Evolutionary conservation across 768 basidiomycete species (phyloP).

Genomic region (Trametes maxima): DNA sequence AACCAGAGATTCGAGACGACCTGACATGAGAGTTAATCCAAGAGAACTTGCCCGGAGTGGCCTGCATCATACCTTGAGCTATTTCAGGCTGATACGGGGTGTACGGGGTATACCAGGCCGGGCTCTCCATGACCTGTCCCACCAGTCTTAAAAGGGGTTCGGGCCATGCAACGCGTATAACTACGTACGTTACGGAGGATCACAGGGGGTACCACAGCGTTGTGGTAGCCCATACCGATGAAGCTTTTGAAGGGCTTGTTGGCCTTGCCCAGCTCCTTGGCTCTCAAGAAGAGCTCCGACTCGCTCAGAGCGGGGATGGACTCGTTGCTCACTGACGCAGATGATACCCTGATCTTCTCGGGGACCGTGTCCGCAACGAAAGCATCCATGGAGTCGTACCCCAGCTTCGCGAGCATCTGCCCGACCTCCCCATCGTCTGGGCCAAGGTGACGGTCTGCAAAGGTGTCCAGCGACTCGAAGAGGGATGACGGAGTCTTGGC

Average conservation of each 20-base stretch:
- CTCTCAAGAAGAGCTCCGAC: conserved; percentile 75
- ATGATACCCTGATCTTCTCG: conserved; percentile 69
- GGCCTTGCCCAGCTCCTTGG: conserved; percentile 71
- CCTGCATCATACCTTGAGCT: conserved; percentile 74
- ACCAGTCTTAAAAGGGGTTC: neutral
- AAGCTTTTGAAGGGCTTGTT: conserved; percentile 90
- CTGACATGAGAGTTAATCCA: conserved; percentile 40
- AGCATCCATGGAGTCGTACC: conserved; percentile 85
- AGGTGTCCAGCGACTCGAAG: conserved; percentile 87
- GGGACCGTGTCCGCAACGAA: conserved; percentile 88
- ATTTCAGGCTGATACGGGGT: conserved; percentile 98
- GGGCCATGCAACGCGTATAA: conserved; percentile 11
- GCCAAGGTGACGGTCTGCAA: conserved; percentile 89
- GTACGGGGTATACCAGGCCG: conserved; percentile 97
- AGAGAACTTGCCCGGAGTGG: too few species aligned
- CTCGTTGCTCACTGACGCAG: conserved; percentile 59
- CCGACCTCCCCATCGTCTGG: conserved; percentile 81
- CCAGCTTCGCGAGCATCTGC: conserved; percentile 81
- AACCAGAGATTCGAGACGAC: conserved; percentile 93
- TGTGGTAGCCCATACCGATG: conserved; percentile 98
- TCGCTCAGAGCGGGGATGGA: conserved; percentile 82
- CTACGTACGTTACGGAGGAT: conserved; percentile 83
- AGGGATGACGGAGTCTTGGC: conserved; percentile 62
- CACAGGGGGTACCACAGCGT: conserved; percentile 92
- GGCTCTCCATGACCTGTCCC: conserved; percentile 84